Conservation (phyloP, 345 rosid species). For the Hypericum perforatum region DNA sequence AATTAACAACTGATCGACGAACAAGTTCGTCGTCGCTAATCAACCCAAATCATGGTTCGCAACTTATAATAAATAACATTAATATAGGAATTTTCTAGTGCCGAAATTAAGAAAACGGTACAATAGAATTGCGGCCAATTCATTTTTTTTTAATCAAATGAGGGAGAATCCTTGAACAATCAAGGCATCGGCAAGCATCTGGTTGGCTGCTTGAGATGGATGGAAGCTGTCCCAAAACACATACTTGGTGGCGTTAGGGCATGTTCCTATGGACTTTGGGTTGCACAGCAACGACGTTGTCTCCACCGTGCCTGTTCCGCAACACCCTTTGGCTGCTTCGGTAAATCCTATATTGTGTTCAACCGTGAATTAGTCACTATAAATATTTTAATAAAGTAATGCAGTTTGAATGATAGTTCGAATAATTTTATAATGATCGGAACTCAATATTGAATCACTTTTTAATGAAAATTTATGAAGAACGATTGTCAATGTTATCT, state of each 20-base stretch:
- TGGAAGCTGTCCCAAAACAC: constrained; percentile 95
- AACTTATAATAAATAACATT: too few species aligned
- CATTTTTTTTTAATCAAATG: background rate
- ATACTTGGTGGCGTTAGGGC: constrained; percentile 69
- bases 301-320: constrained; percentile 82
- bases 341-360: constrained; percentile 40
- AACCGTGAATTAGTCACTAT: background rate
- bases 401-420: too few species aligned
- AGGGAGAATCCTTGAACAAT: constrained; percentile 62
- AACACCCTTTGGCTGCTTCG: constrained; percentile 82
- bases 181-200: constrained; percentile 62
- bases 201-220: constrained; percentile 86
- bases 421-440: too few species aligned
- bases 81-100: too few species aligned
- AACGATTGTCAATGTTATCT: too few species aligned
- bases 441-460: too few species aligned
- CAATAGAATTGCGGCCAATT: too few species aligned
- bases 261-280: constrained; percentile 60
- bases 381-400: background rate
- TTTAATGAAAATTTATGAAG: too few species aligned
- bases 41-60: too few species aligned
- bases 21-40: too few species aligned
- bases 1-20: too few species aligned
- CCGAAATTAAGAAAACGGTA: too few species aligned
- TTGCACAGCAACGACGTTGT: constrained; percentile 70